Evolutionary conservation across 2,329 filamentous ascomycete genomes (phyloP), one percentile per base, ranked within the genome.

Genomic region (Fusarium phyllophilum): DNA sequence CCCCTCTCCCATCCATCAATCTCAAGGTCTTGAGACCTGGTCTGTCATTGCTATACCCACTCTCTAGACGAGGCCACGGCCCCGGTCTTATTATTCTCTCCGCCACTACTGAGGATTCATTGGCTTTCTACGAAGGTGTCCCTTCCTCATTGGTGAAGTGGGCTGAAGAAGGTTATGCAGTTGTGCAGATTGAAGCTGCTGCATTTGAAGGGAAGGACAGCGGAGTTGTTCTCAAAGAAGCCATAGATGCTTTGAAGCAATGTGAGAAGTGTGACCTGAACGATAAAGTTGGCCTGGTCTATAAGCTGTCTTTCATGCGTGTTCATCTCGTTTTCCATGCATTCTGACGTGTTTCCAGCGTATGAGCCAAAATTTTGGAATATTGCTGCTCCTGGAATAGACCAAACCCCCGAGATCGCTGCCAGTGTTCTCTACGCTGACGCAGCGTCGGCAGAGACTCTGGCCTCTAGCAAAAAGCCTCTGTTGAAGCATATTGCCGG

Each of bases 151-250:
- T 89, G 36, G 79, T 88, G 70, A 94, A 93, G 80, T 93, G 92
- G 92, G 91, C 91, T 0, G 92, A 94, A 78, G 92, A 94, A 80
- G 90, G 91, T 4, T 93, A 89, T 71, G 84, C 88, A 0, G 90
- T 93, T 4, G 89, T 84, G 0, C 69, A 68, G 14, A 15, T 68
- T 18, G 63, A 71, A 24, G 20, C 29, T 6, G 55, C 52, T n/a
- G 46, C 31, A 2, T 48, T 73, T 11, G 26, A 59, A 11, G 20
- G n/a, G 66, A 75, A 49, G 0, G 24, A 72, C 10, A 64, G 72
- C 24, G 60, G 70, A 31, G 58, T 54, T n/a, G 51, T 72, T 33
- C 57, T 80, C 5, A 39, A 38, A 15, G 61, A 77, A 20, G 78
- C 76, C 0, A 61, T 82, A 18, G 65, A 73, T 13, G 74, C 66